Base-by-base conservation (phyloP, 2,329 filamentous ascomycete genomes). In the Nannizziopsis barbatae region DNA sequence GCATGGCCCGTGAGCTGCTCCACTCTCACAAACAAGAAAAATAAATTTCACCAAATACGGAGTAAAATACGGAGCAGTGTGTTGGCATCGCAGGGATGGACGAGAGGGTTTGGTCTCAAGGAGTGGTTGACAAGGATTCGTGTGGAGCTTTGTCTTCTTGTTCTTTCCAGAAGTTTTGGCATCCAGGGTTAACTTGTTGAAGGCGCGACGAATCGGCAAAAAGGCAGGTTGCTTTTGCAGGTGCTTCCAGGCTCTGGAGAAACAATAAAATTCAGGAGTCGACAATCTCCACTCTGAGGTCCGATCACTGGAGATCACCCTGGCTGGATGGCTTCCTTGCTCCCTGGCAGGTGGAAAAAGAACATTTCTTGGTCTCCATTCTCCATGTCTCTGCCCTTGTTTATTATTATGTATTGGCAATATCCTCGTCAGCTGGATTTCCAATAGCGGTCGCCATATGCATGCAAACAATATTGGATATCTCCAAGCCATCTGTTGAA, bases 151-250 rank as follows among this genome's bases (percentile, higher is more conserved):
- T 15, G 31, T 5, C 9, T 32, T 15, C 43, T 27, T 38, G 43
- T 20, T 40, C 33, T 46, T 46, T 46, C 44, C 44, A 46, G 44
- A 46, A 46, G 5, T 45, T 22, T 37, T 39, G 18, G 22, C 22
- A 27, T 14, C 30, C 15, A 45, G 43, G 33, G 33, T 38, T 35
- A 45, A 45, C 33, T 35, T 36, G 22, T 27, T 7, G 22, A 27
- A 27, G 22, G 22, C 22, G 22, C 22, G 22, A 27, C 22, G 22
- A 27, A 27, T 27, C 7, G 22, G 22, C 22, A 27, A 27, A 27
- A 27, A 27, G 22, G 22, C 22, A 27, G 3, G 22, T 27, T 27
- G 22, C 22, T 27, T 27, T 27, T 27, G 22, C 22, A 27, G 22
- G 7, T 3, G 22, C 22, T 27, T 27, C 22, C 22, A 27, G 22